A percentile compares a stretch with the other conserved stretches of the same genome.
phyloP scores from a whole-genome alignment of 116 monocot species.

The Papilionanthe hybrid region DNA sequence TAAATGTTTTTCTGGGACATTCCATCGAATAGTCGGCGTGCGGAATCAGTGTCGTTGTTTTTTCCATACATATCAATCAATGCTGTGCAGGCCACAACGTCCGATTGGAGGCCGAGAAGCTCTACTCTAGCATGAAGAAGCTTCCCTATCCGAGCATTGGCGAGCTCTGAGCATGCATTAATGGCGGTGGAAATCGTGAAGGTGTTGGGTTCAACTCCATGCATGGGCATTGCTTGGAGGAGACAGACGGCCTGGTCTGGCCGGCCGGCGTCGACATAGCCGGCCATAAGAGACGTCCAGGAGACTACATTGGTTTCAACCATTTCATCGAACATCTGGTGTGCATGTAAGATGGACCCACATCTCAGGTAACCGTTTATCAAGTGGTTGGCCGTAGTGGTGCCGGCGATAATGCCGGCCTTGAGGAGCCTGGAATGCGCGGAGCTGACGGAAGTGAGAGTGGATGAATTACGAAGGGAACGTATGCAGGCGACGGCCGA shows the following conservation, averaged over 20 bases:
- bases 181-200: constrained; percentile 53
- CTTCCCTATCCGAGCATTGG: constrained; percentile 24
- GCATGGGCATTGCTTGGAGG: constrained; percentile 23
- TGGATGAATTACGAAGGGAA: constrained; percentile 18
- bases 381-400: constrained; percentile 50
- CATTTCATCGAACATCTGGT: constrained; percentile 49
- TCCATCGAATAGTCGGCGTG: constrained; percentile 43
- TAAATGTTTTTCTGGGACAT: constrained; percentile 35
- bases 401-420: constrained; percentile 12
- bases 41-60: constrained; percentile 15
- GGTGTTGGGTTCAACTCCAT: constrained; percentile 33
- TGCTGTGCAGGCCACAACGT: constrained; percentile 49
- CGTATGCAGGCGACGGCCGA: not conserved
- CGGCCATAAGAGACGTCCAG: constrained; percentile 67
- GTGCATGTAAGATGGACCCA: constrained; percentile 14
- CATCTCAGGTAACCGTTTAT: constrained; percentile 40
- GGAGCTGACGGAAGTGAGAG: constrained; percentile 12
- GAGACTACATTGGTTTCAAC: constrained; percentile 47
- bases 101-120: constrained; percentile 30
- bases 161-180: constrained; percentile 45
- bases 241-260: constrained; percentile 17
- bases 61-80: constrained; percentile 65
- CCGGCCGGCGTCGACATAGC: constrained; percentile 15
- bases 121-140: constrained; percentile 48
- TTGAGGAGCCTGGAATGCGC: constrained; percentile 52